Base-by-base conservation (phyloP, 139 green algal species). In the Monoraphidium neglectum region DNA sequence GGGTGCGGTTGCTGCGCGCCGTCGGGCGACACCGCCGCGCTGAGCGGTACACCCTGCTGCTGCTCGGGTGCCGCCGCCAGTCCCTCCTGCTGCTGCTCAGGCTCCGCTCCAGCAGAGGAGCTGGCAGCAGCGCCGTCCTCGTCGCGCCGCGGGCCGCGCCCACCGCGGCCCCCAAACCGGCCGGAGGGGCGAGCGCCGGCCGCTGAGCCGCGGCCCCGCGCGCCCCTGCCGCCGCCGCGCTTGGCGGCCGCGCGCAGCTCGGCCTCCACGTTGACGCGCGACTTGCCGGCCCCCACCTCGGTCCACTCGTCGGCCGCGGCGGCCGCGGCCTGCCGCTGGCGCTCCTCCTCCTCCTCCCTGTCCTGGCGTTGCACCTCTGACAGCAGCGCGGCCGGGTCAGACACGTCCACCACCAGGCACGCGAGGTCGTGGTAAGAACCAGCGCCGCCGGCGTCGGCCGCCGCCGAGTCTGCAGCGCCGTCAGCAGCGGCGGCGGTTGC, bases 331-430 rank as follows among this genome's bases (percentile, higher is more conserved):
- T 32, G 38, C 10, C 53, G 6, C n/a, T 51, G 69, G 33, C 8
- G 60, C 43, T 23, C 64, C 53, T 40, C n/a, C n/a, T 43, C 56
- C 30, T 54, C 40, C 57, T 72, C 40, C 65, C 40, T 30, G 32
- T 57, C 16, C 37, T n/a, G 15, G 37, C 43, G 30, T 15, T 37
- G 28, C 43, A 47, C 40, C 46, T 65, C 59, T 24, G 80, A 87
- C 74, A 86, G 67, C 32, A 78, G 69, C 0, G 85, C 85, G 16
- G 91, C 83, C 5, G 89, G 70, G 47, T 77, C 63, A 0, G 85
- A 56, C 2, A 94, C 78, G 40, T 73, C 23, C 3, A 84, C 8
- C 40, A 47, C 46, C 33, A 84, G 38, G 15, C 57, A 37, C 16
- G 40, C 53, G 53, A 84, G 66, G 69, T 87, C 78, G 6, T 51